Base-by-base conservation (phyloP, 768 basidiomycete genomes). In the Kwoniella dejecticola region DNA sequence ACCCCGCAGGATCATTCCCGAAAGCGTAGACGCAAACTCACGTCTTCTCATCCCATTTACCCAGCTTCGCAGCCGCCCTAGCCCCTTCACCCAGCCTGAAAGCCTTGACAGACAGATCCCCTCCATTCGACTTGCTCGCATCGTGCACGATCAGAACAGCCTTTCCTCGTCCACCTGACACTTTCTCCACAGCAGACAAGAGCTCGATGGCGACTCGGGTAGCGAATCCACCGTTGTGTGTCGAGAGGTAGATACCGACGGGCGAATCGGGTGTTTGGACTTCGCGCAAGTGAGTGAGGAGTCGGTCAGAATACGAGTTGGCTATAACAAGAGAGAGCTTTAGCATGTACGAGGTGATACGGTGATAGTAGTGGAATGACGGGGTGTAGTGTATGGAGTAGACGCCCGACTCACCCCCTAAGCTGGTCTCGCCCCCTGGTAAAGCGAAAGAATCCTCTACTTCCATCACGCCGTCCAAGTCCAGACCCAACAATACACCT, bases 211-310 rank as follows among this genome's bases (percentile, higher is more conserved):
- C 60, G 4, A 66, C 58, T 33, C 68, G 63, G 15, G 76, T 74
- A 17, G 73, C 63, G 64, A 64, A 77, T 11, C 75, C 70, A 19
- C 70, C 76, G 48, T 74, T 83, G 8, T 87, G 86, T 26, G 88
- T 91, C 44, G 89, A 89, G 74, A 95, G 91, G 81, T 97, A 97
- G 79, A 95, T 91, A 38, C 94, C 94, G 57, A 96, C 88, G 31
- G 93, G 85, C 66, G 87, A 91, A 79, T 95, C 91, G 72, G 94
- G 91, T 36, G 87, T 86, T 71, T 90, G 88, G 56, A 94, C 92
- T 77, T 94, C 91, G 74, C 90, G 89, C 74, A 97, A 82, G 49
- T 72, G 67, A 5, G 81, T 80, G 75, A 87, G 85, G 66, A 87
- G 83, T 50, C 89, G 89, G 76, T 93, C 80, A 24, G 91, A 85